Percentiles rank a stretch among this genome's conserved stretches.
Conservation (phyloP, 2,329 filamentous ascomycete genomes). For the Microcyclosporella mali region DNA sequence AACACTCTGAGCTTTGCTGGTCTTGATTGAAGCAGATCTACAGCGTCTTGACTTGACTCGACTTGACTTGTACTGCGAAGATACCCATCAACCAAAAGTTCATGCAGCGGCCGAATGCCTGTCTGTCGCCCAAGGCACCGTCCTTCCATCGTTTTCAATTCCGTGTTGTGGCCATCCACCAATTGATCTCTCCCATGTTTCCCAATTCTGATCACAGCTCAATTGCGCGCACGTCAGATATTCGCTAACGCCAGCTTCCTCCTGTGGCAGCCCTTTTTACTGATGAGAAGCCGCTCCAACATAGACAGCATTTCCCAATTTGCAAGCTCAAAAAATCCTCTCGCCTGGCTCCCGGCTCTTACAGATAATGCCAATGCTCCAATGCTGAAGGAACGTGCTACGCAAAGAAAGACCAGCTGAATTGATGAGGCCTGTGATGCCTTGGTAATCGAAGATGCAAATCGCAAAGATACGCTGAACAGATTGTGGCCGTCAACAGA, state of each 20-base stretch:
- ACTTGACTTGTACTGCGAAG: neutral
- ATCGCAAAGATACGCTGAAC: neutral
- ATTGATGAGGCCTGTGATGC: slow-evolving; percentile 6
- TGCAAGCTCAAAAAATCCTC: neutral
- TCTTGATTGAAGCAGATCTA: slow-evolving; percentile 20
- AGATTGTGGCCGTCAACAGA: neutral
- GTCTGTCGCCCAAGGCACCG: too few relatives aligned
- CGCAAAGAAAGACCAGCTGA: neutral
- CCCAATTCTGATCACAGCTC: too few relatives aligned
- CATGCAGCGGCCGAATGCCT: too few relatives aligned
- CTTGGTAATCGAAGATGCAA: neutral
- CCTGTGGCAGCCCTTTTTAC: too few relatives aligned
- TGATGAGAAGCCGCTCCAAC: neutral
- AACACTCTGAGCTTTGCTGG: slow-evolving; percentile 26
- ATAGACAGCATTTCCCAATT: neutral
- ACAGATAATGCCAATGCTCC: neutral
- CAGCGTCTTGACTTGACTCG: neutral
- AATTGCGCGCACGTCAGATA: too few relatives aligned
- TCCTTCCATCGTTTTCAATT: too few relatives aligned
- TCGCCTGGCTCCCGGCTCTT: too few relatives aligned
- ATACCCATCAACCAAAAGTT: neutral
- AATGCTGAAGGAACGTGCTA: neutral
- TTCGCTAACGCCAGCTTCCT: too few relatives aligned
- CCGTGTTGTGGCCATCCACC: too few relatives aligned
- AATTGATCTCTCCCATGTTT: too few relatives aligned